Evolutionary conservation across 352 stramenopile species (phyloP), one percentile per base, ranked within the genome.

Genomic region (Pythium brachiatum): DNA sequence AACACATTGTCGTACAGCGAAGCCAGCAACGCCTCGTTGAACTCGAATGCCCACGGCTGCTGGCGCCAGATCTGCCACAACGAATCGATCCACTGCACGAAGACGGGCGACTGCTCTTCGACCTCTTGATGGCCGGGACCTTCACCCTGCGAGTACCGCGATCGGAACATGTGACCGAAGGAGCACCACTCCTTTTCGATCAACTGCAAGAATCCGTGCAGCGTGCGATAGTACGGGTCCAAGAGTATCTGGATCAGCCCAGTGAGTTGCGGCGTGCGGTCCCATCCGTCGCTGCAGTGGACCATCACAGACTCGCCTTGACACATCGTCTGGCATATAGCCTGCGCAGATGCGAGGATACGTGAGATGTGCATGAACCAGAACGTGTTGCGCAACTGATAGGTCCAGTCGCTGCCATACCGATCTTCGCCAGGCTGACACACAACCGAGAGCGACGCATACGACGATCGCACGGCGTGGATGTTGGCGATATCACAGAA

Each of bases 401-500:
- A 90, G 25, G 64, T 73, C 63, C 91, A 96, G 57, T 98, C 90
- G 38, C 65, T 86, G 48, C 74, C 78, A 16, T 84, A 81, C 48
- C 83, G 84, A 63, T 92, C 82, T 55, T 90, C 78, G 1, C 84
- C 83, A 26, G 84, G 87, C 38, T 96, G 81, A 27, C 83, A 90
- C 3, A 97, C 70, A 13, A 62, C 62, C 46, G 82, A 80, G n/a
- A 97, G 67, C n/a, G 81, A 81, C 15, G 81, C 76, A 52, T 87
- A 95, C 16, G 88, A 92, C 38, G 85, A 92, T 20, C 97, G 96
- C 36, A 99, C 97, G 27, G 91, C 92, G 76, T 99, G 97, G 64
- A 99, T 99, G 75, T 99, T 99, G 3, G 89, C 94, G 67, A 99
- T 99, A 60, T 99, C 96, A 72, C 96, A 98, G 70, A 99, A 99